Conservation (phyloP, 2,329 filamentous ascomycete species). For the Phoma sp. region DNA sequence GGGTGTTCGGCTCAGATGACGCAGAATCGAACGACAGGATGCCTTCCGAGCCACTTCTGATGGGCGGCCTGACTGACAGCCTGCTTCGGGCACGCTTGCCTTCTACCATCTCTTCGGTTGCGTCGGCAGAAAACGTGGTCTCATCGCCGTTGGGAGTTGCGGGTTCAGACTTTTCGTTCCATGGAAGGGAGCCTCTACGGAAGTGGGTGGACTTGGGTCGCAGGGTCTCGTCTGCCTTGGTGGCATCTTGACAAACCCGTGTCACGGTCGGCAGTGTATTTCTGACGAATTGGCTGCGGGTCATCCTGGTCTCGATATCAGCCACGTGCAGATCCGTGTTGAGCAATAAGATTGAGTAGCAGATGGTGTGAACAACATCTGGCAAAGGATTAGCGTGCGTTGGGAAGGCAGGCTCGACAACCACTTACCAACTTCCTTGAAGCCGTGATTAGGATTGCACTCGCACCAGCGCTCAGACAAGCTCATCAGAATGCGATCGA, state of each 20-base stretch:
- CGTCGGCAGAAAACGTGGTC: conserved; percentile 36
- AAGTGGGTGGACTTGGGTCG: conserved; percentile 44
- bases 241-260: conserved; percentile 74
- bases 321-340: conserved; percentile 96
- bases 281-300: conserved; percentile 89
- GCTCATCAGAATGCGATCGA: conserved; percentile 89
- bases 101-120: conserved; percentile 44
- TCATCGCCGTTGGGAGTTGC: conserved; percentile 39
- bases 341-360: conserved; percentile 91
- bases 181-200: conserved; percentile 44
- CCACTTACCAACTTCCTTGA: conserved; percentile 79
- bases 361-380: conserved; percentile 97
- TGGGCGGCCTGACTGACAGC: conserved; percentile 51
- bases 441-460: conserved; percentile 91
- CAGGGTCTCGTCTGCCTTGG: conserved; percentile 50
- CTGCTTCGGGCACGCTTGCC: conserved; percentile 48
- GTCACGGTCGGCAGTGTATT: conserved; percentile 93
- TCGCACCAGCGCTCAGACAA: conserved; percentile 91
- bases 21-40: conserved; percentile 45
- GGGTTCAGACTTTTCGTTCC: conserved; percentile 46
- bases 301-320: conserved; percentile 97
- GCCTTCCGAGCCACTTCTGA: conserved; percentile 46
- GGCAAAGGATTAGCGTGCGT: conserved; percentile 39
- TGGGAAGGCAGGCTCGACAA: not conserved
- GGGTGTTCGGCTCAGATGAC: conserved; percentile 67